These are phyloP conservation scores for Fraxinus xanthoxyloides DNA, from an alignment of 305 asterid species.

Conservation along the genomic window DNA sequence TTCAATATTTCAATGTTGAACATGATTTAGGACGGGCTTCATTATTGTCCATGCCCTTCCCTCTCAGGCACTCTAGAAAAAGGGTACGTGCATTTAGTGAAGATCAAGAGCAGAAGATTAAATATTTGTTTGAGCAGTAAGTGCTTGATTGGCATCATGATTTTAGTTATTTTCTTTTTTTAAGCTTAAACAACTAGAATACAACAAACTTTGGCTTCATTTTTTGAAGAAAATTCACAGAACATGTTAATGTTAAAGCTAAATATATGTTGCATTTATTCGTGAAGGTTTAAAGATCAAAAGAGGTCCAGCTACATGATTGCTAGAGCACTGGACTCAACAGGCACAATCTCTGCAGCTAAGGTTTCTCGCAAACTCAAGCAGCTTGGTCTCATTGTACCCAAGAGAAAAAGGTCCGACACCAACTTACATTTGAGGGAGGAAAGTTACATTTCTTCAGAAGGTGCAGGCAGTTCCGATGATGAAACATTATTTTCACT, in stretches of 20 bases:
- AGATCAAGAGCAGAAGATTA: slow-evolving; percentile 77
- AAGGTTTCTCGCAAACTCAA: slow-evolving; percentile 81
- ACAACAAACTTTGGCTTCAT: neutral
- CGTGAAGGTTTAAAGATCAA: slow-evolving; percentile 75
- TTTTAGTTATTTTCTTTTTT: slow-evolving; percentile 8
- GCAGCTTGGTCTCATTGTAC: slow-evolving; percentile 73
- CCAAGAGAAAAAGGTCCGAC: slow-evolving; percentile 48
- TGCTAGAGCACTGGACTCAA: slow-evolving; percentile 75
- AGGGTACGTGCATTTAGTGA: slow-evolving; percentile 67
- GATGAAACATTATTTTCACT: slow-evolving; percentile 64
- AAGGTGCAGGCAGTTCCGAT: slow-evolving; percentile 53
- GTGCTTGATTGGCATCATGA: slow-evolving; percentile 31
- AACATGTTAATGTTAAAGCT: neutral
- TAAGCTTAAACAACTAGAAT: slow-evolving; percentile 18
- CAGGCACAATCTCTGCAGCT: slow-evolving; percentile 62
- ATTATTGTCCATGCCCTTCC: slow-evolving; percentile 21
- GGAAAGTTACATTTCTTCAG: slow-evolving; percentile 45
- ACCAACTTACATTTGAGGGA: slow-evolving; percentile 50
- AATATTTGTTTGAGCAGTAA: slow-evolving; percentile 81
- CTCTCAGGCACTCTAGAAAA: slow-evolving; percentile 71
- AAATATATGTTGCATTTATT: slow-evolving; percentile 18
- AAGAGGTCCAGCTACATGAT: slow-evolving; percentile 87
- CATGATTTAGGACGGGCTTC: slow-evolving; percentile 4
- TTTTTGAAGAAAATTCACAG: slow-evolving; percentile 14
- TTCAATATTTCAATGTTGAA: slow-evolving; percentile 7